Conservation (phyloP, 495 filamentous ascomycete species). For the Aspergillus olivimuriae region DNA sequence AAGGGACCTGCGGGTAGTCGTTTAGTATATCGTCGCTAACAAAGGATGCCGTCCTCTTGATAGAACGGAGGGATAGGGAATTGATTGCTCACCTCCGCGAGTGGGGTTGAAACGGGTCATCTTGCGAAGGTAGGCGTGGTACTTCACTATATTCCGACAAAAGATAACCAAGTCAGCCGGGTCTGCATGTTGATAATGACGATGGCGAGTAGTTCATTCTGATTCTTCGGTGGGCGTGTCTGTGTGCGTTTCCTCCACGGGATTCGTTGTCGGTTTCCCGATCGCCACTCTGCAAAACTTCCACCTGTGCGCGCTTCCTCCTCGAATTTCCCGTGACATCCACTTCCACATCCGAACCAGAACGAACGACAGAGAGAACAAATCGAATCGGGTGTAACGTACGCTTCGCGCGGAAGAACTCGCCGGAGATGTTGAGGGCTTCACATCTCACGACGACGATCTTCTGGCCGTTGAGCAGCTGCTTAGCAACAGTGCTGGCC, state of each 20-base stretch:
- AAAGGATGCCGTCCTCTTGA: too few relatives aligned
- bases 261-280: too few relatives aligned
- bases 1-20: constrained; percentile 65
- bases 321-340: neutral
- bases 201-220: too few relatives aligned
- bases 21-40: constrained; percentile 17
- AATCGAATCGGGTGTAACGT: constrained; percentile 49
- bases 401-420: constrained; percentile 99
- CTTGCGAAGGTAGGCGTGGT: constrained; percentile 99
- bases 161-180: constrained; percentile 32
- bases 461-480: constrained; percentile 98
- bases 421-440: constrained; percentile 98
- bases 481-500: constrained; percentile 98
- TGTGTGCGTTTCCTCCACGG: too few relatives aligned
- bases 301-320: neutral
- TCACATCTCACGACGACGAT: constrained; percentile 98
- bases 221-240: too few relatives aligned
- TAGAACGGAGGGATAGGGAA: neutral
- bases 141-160: constrained; percentile 88
- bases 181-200: constrained; percentile 4
- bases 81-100: constrained; percentile 70
- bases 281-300: too few relatives aligned
- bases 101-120: constrained; percentile 99
- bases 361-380: constrained; percentile 8
- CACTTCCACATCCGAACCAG: constrained; percentile 1